A percentile compares a stretch with the other conserved stretches of the same genome.
Conservation (phyloP, 805 yeast genomes). For the Metschnikowia borealis region DNA sequence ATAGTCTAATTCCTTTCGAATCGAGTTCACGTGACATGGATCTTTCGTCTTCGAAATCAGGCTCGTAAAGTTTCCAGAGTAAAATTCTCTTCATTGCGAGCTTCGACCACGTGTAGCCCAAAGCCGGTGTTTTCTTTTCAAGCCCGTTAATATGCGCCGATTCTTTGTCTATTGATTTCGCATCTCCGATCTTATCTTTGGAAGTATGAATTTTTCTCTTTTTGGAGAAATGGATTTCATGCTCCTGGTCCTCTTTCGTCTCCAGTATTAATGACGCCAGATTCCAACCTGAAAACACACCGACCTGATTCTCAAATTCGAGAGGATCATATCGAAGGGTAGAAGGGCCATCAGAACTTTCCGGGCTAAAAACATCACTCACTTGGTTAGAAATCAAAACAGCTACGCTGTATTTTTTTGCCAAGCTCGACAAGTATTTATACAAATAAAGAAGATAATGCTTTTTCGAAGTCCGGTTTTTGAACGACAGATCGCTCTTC, state of each 20-base stretch:
- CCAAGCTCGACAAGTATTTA: conserved; percentile 46
- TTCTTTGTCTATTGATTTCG: no score
- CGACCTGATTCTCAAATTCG: conserved; percentile 59
- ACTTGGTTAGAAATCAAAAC: conserved; percentile 78
- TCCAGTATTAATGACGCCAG: background rate
- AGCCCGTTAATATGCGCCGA: background rate
- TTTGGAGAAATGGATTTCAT: background rate
- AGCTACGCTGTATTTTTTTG: conserved; percentile 48
- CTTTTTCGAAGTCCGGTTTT: conserved; percentile 37
- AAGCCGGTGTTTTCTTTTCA: conserved; percentile 14
- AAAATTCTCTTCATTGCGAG: conserved; percentile 14
- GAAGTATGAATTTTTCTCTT: background rate
- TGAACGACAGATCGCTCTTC: conserved; percentile 10
- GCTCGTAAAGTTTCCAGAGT: conserved; percentile 16
- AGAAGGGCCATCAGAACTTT: conserved; percentile 21
- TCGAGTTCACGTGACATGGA: background rate
- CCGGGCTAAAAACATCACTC: conserved; percentile 44
- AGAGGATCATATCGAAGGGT: conserved; percentile 29
- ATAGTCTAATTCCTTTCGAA: background rate
- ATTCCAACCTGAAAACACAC: conserved; percentile 78
- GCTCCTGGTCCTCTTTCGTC: background rate
- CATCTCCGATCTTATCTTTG: background rate
- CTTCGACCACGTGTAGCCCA: conserved; percentile 20
- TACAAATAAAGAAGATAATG: conserved; percentile 42
- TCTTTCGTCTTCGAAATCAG: background rate